Percentiles rank a stretch among this genome's conserved stretches.
Evolutionary conservation across 1,139 yeast species (phyloP).

Genomic region (Hemisphaericaspora xylofermentans): DNA sequence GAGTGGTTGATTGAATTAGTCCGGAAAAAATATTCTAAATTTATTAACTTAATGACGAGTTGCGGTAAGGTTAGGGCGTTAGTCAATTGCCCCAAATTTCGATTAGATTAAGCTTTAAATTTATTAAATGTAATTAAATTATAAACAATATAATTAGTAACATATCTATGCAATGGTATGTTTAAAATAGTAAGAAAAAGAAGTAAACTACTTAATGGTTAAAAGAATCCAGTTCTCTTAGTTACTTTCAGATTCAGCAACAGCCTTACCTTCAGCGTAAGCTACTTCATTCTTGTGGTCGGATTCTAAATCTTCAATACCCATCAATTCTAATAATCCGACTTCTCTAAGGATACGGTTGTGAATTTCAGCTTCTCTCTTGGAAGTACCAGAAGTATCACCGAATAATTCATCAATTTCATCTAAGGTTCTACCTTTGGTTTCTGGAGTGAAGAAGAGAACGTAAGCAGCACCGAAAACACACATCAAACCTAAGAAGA

Average conservation of each 20-base stretch:
- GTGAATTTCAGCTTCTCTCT: conserved; percentile 10
- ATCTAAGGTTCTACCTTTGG: conserved; percentile 31
- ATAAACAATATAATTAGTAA: not conserved
- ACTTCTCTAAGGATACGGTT: conserved; percentile 11
- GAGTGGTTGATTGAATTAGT: too few species aligned
- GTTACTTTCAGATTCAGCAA: conserved; percentile 4
- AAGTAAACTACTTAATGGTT: not conserved
- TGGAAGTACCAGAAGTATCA: conserved; percentile 16
- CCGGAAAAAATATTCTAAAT: too few species aligned
- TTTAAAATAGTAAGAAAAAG: not conserved
- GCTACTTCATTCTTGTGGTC: conserved; percentile 6
- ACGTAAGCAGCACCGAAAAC: conserved; percentile 24
- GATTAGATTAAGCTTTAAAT: too few species aligned
- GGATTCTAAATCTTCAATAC: conserved; percentile 7
- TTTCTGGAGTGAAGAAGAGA: conserved; percentile 30
- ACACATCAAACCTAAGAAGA: conserved; percentile 24
- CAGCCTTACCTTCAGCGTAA: conserved; percentile 7
- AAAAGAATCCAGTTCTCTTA: conserved; percentile 7
- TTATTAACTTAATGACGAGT: too few species aligned
- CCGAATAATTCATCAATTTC: conserved; percentile 28
- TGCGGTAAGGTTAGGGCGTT: too few species aligned
- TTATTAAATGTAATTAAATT: not conserved
- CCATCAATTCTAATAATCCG: conserved; percentile 12
- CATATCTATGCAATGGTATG: not conserved
- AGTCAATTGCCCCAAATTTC: too few species aligned